phyloP scores from a whole-genome alignment of 192 early-diverging fungal species.

The Backusella liffmaniae region DNA sequence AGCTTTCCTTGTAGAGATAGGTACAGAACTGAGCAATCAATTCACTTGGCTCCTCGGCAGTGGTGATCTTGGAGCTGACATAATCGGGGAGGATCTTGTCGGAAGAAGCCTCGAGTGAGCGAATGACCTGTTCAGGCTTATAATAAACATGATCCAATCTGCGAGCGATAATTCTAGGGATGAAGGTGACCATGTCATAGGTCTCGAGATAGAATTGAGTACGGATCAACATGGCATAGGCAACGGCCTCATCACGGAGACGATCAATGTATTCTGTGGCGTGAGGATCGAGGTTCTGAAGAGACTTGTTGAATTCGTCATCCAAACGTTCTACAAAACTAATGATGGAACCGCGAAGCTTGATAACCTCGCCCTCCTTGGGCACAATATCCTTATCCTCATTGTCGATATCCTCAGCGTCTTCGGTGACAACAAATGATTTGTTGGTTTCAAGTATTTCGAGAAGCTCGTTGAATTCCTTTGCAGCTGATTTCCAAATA shows the following conservation, averaged over 20 bases:
- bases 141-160: slow-evolving; percentile 96
- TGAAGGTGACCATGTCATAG: slow-evolving; percentile 51
- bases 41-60: slow-evolving; percentile 47
- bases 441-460: slow-evolving; percentile 74
- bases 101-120: slow-evolving; percentile 61
- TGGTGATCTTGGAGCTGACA: slow-evolving; percentile 48
- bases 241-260: slow-evolving; percentile 82
- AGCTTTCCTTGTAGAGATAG: slow-evolving; percentile 84
- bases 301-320: slow-evolving; percentile 95
- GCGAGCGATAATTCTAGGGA: slow-evolving; percentile 78
- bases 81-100: slow-evolving; percentile 45
- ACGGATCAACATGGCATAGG: slow-evolving; percentile 89
- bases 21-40: slow-evolving; percentile 84
- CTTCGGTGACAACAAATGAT: slow-evolving; percentile 68
- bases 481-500: slow-evolving; percentile 75
- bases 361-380: slow-evolving; percentile 51
- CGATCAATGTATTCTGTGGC: slow-evolving; percentile 95
- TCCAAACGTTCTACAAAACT: slow-evolving; percentile 91
- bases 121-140: slow-evolving; percentile 91
- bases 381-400: slow-evolving; percentile 57
- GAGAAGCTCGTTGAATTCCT: slow-evolving; percentile 77
- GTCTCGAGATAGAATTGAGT: slow-evolving; percentile 86
- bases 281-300: slow-evolving; percentile 97
- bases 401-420: slow-evolving; percentile 64
- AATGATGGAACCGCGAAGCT: slow-evolving; percentile 81